Percentiles rank a stretch among this genome's conserved stretches.
These are phyloP conservation scores for Agaricales sp. DNA, from an alignment of 1,284 basidiomycete species.

Conservation along the genomic window DNA sequence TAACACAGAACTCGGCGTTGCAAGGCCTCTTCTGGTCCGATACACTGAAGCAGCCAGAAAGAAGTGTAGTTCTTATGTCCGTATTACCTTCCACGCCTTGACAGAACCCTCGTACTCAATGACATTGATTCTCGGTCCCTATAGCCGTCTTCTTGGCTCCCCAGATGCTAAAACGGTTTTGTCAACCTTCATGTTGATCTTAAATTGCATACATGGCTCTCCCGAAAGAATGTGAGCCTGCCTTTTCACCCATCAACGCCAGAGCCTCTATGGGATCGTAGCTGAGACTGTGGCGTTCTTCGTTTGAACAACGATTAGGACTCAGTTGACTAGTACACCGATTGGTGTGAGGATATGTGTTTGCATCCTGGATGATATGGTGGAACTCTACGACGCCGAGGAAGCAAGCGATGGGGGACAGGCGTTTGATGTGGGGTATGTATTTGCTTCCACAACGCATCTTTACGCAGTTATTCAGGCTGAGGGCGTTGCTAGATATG, in stretches of 20 bases:
- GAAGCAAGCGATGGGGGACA: constrained; percentile 47
- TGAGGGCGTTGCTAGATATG: constrained; percentile 26
- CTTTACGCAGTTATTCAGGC: no score
- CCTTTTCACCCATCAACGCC: neutral
- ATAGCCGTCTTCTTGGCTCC: constrained; percentile 64
- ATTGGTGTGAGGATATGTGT: constrained; percentile 55
- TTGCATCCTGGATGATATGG: constrained; percentile 55
- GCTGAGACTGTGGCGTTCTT: neutral
- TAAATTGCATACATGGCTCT: constrained; percentile 59
- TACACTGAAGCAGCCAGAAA: constrained; percentile 59
- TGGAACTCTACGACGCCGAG: constrained; percentile 52
- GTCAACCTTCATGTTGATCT: constrained; percentile 58
- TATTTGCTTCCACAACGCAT: no score
- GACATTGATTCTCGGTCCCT: no score
- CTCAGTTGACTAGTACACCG: constrained; percentile 36
- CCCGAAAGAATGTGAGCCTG: constrained; percentile 43
- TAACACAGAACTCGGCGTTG: constrained; percentile 55
- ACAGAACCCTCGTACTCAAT: constrained; percentile 13
- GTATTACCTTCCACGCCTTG: constrained; percentile 9
- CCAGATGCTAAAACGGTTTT: constrained; percentile 52
- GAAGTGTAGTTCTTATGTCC: constrained; percentile 62
- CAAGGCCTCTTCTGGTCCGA: constrained; percentile 47
- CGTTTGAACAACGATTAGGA: constrained; percentile 20
- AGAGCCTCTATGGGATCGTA: neutral
- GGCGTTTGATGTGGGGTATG: constrained; percentile 70